Evolutionary conservation across 208 protist species (phyloP), one percentile per base, ranked within the genome.

Genomic region (Sergeia podlipaevii): DNA sequence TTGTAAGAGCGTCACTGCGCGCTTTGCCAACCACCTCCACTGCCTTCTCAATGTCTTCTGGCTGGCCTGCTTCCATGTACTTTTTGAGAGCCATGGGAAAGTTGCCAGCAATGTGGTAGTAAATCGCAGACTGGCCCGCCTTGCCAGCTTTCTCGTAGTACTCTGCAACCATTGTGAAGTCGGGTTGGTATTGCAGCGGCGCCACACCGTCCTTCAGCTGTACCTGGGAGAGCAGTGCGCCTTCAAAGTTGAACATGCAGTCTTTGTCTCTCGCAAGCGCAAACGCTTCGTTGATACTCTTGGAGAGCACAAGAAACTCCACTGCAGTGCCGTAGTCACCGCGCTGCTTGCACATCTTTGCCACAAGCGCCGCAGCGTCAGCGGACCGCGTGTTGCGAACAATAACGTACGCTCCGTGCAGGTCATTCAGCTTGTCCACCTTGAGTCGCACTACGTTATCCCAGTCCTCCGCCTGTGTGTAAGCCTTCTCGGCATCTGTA

Each of bases 261-360:
- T 95, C 60, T 27, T 91, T 74, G 55, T 77, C 52, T 60, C 89
- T 86, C 1, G 97, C 97, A 43, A 98, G 67, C 50, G 96, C 81
- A 60, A 98, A 98, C 23, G 96, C 97, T 43, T 98, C 91, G 8
- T 76, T 52, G 21, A 77, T 85, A 21, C 83, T 77, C 59, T 97
- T 95, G 10, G 95, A 91, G n/a, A 98, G 64, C 26, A 98, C 73
- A 23, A 99, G 79, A 64, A 99, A 99, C 82, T 99, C 96, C 30
- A 99, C 94, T 7, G 97, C 93, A 2, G 65, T 65, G 28, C 70
- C 67, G 67, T 80, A 91, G 61, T 98, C 92, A 34, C 77, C 75
- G 46, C 68, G 60, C 39, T 82, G 69, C 63, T 89, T 72, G 60
- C 97, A 97, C 73, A 93, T 93, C 20, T 86, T 80, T 2, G 97